phyloP scores from a whole-genome alignment of 306 rosid genomes.

The Cotoneaster glaucophyllus region DNA sequence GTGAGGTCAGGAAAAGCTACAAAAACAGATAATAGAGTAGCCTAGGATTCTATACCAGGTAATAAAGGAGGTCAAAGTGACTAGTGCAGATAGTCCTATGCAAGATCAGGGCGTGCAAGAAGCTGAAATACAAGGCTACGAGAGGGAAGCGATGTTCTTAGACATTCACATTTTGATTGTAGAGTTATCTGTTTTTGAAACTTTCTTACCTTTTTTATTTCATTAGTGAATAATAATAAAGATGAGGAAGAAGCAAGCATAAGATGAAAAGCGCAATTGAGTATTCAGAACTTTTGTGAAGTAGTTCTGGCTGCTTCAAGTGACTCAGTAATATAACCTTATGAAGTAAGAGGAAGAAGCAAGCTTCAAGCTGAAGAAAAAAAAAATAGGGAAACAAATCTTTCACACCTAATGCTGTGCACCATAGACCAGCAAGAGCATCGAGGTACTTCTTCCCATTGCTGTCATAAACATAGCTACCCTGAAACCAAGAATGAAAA shows the following conservation, averaged over 20 bases:
- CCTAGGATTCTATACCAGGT: neutral
- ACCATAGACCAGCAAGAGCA: slow-evolving; percentile 94
- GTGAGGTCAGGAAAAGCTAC: neutral
- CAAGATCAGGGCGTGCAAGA: neutral
- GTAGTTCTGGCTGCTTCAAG: neutral
- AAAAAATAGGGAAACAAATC: neutral
- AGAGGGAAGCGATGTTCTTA: neutral
- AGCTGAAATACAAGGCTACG: neutral
- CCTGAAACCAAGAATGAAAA: slow-evolving; percentile 48
- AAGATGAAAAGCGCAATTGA: neutral
- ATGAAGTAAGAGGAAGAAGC: neutral
- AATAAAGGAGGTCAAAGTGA: neutral
- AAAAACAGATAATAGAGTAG: neutral
- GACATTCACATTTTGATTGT: neutral
- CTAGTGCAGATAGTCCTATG: neutral
- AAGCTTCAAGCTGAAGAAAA: neutral
- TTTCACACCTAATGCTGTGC: slow-evolving; percentile 63
- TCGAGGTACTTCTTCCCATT: slow-evolving; percentile 90
- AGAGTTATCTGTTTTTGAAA: no score
- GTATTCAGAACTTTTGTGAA: neutral
- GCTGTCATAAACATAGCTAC: slow-evolving; percentile 79
- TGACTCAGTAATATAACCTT: neutral
- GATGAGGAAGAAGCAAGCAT: neutral
- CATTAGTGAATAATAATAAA: neutral
- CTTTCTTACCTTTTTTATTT: neutral